Conservation (phyloP, 306 rosid species). For the Sphenostylis stenocarpa region DNA sequence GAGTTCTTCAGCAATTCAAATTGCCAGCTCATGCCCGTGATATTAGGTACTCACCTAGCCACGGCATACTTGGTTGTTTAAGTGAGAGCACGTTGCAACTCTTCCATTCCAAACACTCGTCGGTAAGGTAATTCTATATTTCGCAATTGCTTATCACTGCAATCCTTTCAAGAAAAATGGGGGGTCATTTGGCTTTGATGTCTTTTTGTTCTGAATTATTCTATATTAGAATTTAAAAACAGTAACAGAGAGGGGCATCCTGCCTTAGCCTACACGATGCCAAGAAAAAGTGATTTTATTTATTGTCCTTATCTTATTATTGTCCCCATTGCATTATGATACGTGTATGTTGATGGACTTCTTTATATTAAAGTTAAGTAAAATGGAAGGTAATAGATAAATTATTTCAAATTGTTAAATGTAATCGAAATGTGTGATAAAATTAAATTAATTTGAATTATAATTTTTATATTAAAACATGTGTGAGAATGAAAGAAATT, state of each 20-base stretch:
- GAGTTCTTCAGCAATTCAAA: constrained; percentile 54
- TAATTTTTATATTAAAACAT: not conserved
- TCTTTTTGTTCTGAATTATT: not conserved
- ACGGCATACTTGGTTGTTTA: constrained; percentile 65
- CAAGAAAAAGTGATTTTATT: no score
- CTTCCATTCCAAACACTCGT: constrained; percentile 44
- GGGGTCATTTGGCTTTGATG: not conserved
- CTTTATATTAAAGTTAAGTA: no score
- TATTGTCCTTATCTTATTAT: no score
- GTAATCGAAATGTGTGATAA: not conserved
- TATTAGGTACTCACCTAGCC: constrained; percentile 58
- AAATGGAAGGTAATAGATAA: not conserved
- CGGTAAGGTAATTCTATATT: constrained; percentile 34
- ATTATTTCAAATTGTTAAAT: not conserved
- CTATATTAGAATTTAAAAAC: not conserved
- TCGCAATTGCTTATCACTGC: not conserved
- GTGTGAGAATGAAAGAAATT: not conserved
- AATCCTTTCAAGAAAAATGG: not conserved
- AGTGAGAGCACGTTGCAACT: constrained; percentile 63
- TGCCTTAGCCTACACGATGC: no score
- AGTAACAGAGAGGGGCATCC: no score
- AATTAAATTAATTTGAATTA: not conserved
- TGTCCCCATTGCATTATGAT: no score
- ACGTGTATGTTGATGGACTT: no score
- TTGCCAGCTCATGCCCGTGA: constrained; percentile 58